Evolutionary conservation across 805 yeast genomes (phyloP), one percentile per base, ranked within the genome.

Genomic region (Debaryomyces prosopidis): DNA sequence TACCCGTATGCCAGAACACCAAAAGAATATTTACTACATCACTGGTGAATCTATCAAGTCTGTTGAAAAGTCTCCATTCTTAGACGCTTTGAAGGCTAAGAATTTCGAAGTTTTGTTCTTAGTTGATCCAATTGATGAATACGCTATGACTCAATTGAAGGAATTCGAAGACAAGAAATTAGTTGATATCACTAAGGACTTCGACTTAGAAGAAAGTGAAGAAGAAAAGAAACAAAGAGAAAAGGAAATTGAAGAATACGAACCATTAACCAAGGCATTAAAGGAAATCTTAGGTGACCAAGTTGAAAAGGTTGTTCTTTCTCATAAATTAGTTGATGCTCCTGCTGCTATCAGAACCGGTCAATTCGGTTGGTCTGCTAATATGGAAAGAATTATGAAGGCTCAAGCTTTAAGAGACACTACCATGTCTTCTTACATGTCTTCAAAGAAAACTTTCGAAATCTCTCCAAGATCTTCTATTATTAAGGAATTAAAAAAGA

Each of bases 361-460:
- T 60, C 98, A 94, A 81, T 94, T 94, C 74, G 99, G 99, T 73
- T 94, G 99, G 99, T 94, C 99, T 59, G 99, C 99, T 66, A 94
- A 94, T 83, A 94, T 94, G 99, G 99, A 94, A 82, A 92, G 99
- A 87, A 94, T 94, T 83, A 94, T 94, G 99, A 94, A 94, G 83
- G 99, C 99, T 52, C 99, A 94, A 82, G 99, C 99, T 62, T 80
- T 94, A 66, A 90, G 98, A 81, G 99, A 94, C 75, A 88, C 96
- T 62, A 82, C 96, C 61, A 94, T 94, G 99, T 90, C 98, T 35
- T 84, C 97, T 53, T 94, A 94, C 94, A 94, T 94, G 99, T 87
- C 98, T 40, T 94, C 99, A 46, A 94, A 94, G 90, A 94, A 94
- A 86, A 94, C 94, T 68, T 89, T 94, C 65, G 99, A 94, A 82